Base-by-base conservation (phyloP, 495 filamentous ascomycete species). In the Chaetomidium leptoderma region DNA sequence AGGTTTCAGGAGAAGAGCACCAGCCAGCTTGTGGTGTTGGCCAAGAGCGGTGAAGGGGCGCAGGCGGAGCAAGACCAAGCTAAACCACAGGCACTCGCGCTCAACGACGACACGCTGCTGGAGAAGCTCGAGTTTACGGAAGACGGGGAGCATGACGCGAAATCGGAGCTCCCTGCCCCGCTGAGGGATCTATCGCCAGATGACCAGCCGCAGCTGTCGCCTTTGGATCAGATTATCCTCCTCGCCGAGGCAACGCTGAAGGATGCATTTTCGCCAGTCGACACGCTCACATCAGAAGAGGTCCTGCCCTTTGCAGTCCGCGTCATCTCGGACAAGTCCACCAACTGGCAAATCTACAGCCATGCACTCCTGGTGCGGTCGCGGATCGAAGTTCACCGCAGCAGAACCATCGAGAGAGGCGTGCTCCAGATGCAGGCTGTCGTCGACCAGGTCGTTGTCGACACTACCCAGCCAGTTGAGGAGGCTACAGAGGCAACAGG, bases 281-380 rank as follows among this genome's bases (percentile, higher is more conserved):
- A 97, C 67, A 87, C 88, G 1, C 77, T 97, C 27, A 97, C 91
- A 0, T 81, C 91, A 21, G 95, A 99, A 67, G 90, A 96, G 70
- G 92, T 96, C 35, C 72, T 91, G 16, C 93, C 93, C 0, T 97
- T 91, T 69, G 95, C 92, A 6, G 86, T 85, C 21, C 83, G 93
- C 17, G 95, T 97, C 0, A 80, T 99, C 19, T 80, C 87, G 16
- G 91, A 93, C 53, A 90, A 91, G 46, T 87, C 88, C 61, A 91
- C 90, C 3, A 97, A 97, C 70, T 99, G 93, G 93, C 95, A 97
- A 70, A 86, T 96, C 21, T 97, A 99, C 67, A 97, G 93, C 0
- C 90, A 97, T 65, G 93, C 89, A 2, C 74, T 99, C 6, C 75
- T 97, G 3, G 85, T 96, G 6, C 82, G 93, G 42, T 92, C 89